Evolutionary conservation across 805 yeast species (phyloP), one percentile per base, ranked within the genome.

Genomic region (Ogataea nitratoaversa): DNA sequence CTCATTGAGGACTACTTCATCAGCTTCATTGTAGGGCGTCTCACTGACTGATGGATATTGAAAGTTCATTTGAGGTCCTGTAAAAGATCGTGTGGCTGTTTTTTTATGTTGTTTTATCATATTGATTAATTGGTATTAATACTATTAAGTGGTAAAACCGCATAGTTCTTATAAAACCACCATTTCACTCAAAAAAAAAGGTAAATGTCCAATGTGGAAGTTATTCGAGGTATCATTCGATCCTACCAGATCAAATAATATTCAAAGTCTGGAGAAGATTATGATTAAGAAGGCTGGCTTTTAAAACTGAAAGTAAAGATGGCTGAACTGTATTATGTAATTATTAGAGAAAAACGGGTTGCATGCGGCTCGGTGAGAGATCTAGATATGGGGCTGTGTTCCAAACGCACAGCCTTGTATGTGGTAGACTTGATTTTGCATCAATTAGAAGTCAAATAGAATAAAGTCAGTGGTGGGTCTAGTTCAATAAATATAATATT

Each of bases 1-100:
- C 14, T 34, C 37, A 4, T 27, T 19, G 11, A 32, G 28, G 13
- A 28, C n/a, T 8, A 19, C 28, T 9, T 27, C 25, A 25, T 19
- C 19, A 19, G 3, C 12, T 29, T 5, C 5, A 9, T 19, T 25
- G 12, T 28, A 27, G 5, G 16, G 11, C 14, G 19, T 12, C 5
- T 27, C 24, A 18, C 8, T 12, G 4, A 8, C 8, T 12, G 24
- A 20, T 8, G 46, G 46, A 20, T 34, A 42, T n/a, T 27, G 31
- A 18, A 48, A 48, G 16, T 41, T 30, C 46, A 46, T 37, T 30
- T 39, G 44, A 5, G 44, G 19, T 32, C 51, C 51, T n/a, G 22
- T 20, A 14, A 42, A 45, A n/a, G 49, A 34, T 25, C 42, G 38
- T 28, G 51, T 36, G 31, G 37, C 42, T 18, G 40, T 40, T 23